Evolutionary conservation across 306 rosid genomes (phyloP), one percentile per base, ranked within the genome.

Genomic region (Sesbania bispinosa): DNA sequence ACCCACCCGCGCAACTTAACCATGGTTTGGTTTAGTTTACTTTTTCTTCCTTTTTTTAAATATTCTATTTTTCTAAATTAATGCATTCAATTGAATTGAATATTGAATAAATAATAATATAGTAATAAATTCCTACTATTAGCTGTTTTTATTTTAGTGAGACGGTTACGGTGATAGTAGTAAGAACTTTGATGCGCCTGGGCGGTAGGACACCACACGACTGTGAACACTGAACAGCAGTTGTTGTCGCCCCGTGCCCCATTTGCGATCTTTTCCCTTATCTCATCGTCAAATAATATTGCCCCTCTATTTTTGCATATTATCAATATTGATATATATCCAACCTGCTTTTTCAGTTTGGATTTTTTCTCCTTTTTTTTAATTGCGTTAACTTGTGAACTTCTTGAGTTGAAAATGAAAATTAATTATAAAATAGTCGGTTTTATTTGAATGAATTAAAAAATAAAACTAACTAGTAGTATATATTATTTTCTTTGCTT

Each of bases 221-320:
- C 71, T 57, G 77, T 63, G 79, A 67, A 76, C 19, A 61, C 24
- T 69, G 32, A 69, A 54, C 69, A 73, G 70, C 5, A 14, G 11
- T 62, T 73, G 85, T 77, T 69, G 63, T 74, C n/a, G n/a, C n/a
- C n/a, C n/a, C n/a, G n/a, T n/a, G n/a, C 51, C 85, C 77, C 71
- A 58, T 57, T 66, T 66, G 42, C 36, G 21, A 43, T 54, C 20
- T 10, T 18, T 24, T 14, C 5, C 35, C 39, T 60, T 77, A 41
- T 61, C 76, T 53, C 64, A 29, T 48, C 62, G 5, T 10, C 68
- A 24, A 46, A 35, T n/a, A n/a, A 35, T 60, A n/a, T 73, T 68
- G 70, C 62, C 69, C 51, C 32, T 67, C 10, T 39, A 46, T 58
- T 58, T 24, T 4, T 60, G 10, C 24, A 10, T 35, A 58, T 46